Base-by-base conservation (phyloP, 2,329 filamentous ascomycete genomes). In the Pseudocercospora musae region DNA sequence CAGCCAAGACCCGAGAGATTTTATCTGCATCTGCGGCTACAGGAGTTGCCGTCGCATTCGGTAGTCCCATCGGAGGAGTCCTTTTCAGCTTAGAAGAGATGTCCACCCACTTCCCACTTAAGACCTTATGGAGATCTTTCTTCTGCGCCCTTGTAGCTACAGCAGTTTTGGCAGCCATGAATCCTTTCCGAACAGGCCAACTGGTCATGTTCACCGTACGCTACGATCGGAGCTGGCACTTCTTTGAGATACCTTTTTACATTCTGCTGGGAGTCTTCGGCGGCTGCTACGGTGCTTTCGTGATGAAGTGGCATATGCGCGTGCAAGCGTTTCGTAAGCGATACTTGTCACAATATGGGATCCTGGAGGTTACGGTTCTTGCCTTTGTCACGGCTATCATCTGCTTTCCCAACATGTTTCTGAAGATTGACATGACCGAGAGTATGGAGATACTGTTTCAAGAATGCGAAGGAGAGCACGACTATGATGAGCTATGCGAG, bases 151-250 rank as follows among this genome's bases (percentile, higher is more conserved):
- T 99, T 67, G 94, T 99, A 4, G 95, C 93, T 4, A 98, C 95
- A 0, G 92, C 92, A 55, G 92, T 96, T 15, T 80, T 99, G 42
- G 89, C 95, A 25, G 91, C 91, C 62, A 96, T 99, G 91, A 99
- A 99, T 70, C 95, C 95, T 21, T 99, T 99, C 78, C 84, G 95
- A 57, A 98, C 95, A 0, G 95, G 95, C 20, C 95, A 99, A 74
- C 84, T 99, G 46, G 95, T 99, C 85, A 98, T 99, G 94, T 99
- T 99, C 77, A 93, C 96, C 72, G 94, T 99, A 72, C 87, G 87
- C 71, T 99, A 99, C 74, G 94, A 98, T 76, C 89, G 94, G 44
- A 89, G 90, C 44, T 99, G 95, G 95, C 95, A 99, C 78, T 96
- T 96, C 72, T 99, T 99, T 73, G 95, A 99, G 75, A 83, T 95